Conservation (phyloP, 1,284 basidiomycete species). For the Moniliophthora roreri region DNA sequence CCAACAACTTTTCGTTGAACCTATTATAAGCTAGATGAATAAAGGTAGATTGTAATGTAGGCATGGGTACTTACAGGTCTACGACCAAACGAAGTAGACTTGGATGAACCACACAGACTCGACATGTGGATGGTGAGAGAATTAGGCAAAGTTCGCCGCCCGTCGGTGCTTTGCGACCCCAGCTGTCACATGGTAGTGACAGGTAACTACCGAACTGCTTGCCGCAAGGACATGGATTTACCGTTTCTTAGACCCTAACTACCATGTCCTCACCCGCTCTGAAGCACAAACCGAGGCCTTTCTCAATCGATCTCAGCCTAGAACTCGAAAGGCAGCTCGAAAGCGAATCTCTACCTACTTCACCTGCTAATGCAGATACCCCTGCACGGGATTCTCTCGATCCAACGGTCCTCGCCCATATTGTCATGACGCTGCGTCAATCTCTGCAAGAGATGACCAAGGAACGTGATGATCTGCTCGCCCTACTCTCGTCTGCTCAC, state of each 20-base stretch:
- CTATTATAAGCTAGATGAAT: too few species aligned
- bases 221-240: neutral
- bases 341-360: slow-evolving; percentile 56
- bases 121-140: slow-evolving; percentile 29
- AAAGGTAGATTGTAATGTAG: too few species aligned
- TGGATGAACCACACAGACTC: slow-evolving; percentile 49
- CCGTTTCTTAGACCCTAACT: neutral
- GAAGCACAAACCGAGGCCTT: slow-evolving; percentile 35
- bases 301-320: slow-evolving; percentile 74
- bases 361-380: slow-evolving; percentile 27
- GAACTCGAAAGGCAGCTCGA: slow-evolving; percentile 76
- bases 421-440: slow-evolving; percentile 65
- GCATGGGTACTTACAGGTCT: slow-evolving; percentile 48
- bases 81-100: slow-evolving; percentile 47
- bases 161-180: neutral
- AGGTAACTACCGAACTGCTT: neutral
- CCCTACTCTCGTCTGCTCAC: slow-evolving; percentile 48
- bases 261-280: neutral
- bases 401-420: slow-evolving; percentile 70
- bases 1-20: slow-evolving; percentile 71
- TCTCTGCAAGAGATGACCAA: slow-evolving; percentile 60
- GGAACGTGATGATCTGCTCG: slow-evolving; percentile 64
- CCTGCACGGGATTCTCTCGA: slow-evolving; percentile 56
- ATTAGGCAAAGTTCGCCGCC: neutral
- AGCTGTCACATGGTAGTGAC: neutral